Evolutionary conservation across 2,329 filamentous ascomycete genomes (phyloP), one percentile per base, ranked within the genome.

Genomic region (Trichoderma atroviride): DNA sequence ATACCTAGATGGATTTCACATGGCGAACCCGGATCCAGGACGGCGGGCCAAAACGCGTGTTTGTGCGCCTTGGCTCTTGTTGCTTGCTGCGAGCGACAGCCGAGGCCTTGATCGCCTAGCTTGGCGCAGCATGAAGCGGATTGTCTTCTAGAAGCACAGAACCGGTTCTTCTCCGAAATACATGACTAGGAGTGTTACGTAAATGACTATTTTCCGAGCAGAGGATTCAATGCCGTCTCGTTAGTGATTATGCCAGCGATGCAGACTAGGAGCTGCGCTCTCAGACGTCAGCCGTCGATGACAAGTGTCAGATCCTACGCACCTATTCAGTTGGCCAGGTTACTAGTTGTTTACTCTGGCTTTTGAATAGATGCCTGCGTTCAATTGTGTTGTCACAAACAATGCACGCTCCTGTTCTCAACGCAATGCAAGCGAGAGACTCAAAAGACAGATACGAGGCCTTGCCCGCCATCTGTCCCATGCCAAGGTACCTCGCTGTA

Each of bases 1-100:
- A n/a, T n/a, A n/a, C n/a, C n/a, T n/a, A n/a, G n/a, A n/a, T 16
- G 6, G 13, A 29, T 66, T 58, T 66, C 53, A 66, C 63, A 66
- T 66, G 63, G 63, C 14, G 56, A 35, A 59, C 37, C 56, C 56
- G 19, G 29, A 43, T 43, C 40, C 40, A n/a, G 40, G 40, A 43
- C 10, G 40, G 35, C 22, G 56, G 56, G 31, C 31, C 55, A 27
- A 35, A 13, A 13, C 33, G 22, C 22, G 16, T 31, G 40, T 43
- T 16, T 43, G 40, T 43, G 40, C 40, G 40, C 40, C 40, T 43
- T 43, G 40, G 40, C 40, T 43, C 27, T 35, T 27, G 1, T 35
- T 35, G 11, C 7, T 22, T 16, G 35, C 27, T 33, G 22, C n/a
- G 40, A 22, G 19, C 55, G 27, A 65, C 35, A 58, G 53, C 63